These are phyloP conservation scores for Phylloporus sp. DNA, from an alignment of 1,284 basidiomycete genomes.

Conservation along the genomic window DNA sequence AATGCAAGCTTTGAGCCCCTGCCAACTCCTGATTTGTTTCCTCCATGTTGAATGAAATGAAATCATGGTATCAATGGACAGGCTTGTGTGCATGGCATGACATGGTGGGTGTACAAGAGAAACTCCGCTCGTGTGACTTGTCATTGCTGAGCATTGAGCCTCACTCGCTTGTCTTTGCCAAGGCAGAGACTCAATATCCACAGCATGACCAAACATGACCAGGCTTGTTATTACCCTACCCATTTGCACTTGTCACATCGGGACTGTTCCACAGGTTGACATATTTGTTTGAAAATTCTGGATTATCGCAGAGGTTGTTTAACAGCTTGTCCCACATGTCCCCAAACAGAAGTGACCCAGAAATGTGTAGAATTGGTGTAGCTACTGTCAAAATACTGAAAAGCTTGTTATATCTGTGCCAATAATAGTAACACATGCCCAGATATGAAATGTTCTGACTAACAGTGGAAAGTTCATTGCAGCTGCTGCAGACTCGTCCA, in stretches of 20 bases:
- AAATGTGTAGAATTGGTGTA: background rate
- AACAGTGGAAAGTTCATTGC: too few species aligned
- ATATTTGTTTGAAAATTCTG: background rate
- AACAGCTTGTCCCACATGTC: background rate
- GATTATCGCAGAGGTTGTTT: background rate
- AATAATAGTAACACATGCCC: too few species aligned
- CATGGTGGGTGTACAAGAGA: background rate
- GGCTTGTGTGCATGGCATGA: background rate
- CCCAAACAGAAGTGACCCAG: background rate
- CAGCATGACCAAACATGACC: background rate
- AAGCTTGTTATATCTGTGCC: background rate
- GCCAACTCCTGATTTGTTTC: background rate
- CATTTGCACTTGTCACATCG: background rate
- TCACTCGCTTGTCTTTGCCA: too few species aligned
- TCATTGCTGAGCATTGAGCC: too few species aligned
- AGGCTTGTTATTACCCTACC: background rate
- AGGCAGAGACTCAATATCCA: background rate
- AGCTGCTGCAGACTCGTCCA: too few species aligned
- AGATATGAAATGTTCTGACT: too few species aligned
- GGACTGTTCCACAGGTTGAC: background rate
- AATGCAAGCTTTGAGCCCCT: background rate
- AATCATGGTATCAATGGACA: background rate
- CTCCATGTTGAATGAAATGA: background rate
- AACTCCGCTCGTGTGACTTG: background rate
- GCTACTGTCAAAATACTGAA: background rate